Conservation (phyloP, 805 yeast genomes). For the Schwanniomyces vanrijiae region DNA sequence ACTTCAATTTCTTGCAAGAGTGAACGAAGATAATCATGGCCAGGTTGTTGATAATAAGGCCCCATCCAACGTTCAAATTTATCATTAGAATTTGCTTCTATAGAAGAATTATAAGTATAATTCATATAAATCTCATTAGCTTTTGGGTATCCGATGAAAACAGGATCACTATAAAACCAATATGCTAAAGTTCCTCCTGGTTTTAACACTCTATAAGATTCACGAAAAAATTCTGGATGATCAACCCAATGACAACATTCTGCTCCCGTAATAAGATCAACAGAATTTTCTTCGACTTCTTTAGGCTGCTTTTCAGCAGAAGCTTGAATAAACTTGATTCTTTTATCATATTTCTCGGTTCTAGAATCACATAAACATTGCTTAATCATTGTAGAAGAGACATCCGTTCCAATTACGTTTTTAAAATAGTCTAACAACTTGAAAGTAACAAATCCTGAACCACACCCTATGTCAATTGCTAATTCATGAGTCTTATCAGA, state of each 20-base stretch:
- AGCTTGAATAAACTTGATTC: conserved; percentile 20
- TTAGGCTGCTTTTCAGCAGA: conserved; percentile 27
- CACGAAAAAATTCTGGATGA: conserved; percentile 51
- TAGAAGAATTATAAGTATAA: conserved; percentile 43
- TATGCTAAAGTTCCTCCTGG: conserved; percentile 68
- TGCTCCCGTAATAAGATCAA: conserved; percentile 74
- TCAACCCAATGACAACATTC: conserved; percentile 89
- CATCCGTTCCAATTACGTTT: conserved; percentile 62
- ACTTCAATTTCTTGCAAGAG: conserved; percentile 39
- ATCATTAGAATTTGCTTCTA: conserved; percentile 12
- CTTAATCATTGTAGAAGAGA: conserved; percentile 18
- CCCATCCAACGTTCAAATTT: conserved; percentile 50
- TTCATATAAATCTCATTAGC: conserved; percentile 56
- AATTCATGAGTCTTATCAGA: conserved; percentile 3
- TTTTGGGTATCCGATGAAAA: conserved; percentile 49
- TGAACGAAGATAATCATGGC: conserved; percentile 38
- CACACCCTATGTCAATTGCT: conserved; percentile 78
- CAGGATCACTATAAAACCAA: conserved; percentile 80
- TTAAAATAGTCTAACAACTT: conserved; percentile 47
- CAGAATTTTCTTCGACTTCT: conserved; percentile 23
- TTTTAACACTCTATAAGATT: conserved; percentile 49
- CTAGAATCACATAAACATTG: conserved; percentile 21
- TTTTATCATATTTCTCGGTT: conserved; percentile 10
- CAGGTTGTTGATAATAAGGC: conserved; percentile 46
- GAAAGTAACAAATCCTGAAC: conserved; percentile 73